phyloP scores from a whole-genome alignment of 2,329 filamentous ascomycete species.

The Exophiala viscosa region DNA sequence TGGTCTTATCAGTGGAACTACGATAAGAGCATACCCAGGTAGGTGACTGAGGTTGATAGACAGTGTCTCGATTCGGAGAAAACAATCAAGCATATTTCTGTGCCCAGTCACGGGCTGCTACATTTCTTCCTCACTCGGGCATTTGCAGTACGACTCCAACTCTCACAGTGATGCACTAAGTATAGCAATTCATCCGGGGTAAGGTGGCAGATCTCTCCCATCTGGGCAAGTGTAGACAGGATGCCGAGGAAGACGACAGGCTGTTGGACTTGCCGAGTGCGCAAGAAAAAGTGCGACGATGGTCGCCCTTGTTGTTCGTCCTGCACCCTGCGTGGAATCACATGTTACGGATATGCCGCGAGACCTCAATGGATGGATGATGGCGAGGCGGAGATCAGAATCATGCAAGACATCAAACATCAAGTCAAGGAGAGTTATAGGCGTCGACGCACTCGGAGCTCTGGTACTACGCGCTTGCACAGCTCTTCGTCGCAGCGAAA shows the following conservation, averaged over 20 bases:
- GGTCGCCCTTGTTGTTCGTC: slow-evolving; percentile 1
- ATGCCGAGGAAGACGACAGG: slow-evolving; percentile 6
- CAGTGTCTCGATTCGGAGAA: background rate
- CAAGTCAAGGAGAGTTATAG: slow-evolving; percentile 5
- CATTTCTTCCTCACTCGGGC: background rate
- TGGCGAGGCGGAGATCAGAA: background rate
- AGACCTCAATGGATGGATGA: slow-evolving; percentile 4
- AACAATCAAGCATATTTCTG: background rate
- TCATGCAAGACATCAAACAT: background rate
- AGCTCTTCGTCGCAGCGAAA: background rate
- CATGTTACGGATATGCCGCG: slow-evolving; percentile 3
- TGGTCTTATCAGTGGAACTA: background rate
- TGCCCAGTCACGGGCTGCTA: background rate
- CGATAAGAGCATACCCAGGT: background rate
- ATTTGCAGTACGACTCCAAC: background rate
- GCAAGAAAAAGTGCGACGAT: slow-evolving; percentile 8
- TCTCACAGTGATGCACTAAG: background rate
- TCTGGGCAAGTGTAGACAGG: background rate
- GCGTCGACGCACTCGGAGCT: background rate
- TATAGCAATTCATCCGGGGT: background rate
- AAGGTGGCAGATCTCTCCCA: background rate
- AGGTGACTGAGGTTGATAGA: background rate
- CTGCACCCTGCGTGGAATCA: slow-evolving; percentile 1
- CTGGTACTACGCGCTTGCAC: background rate
- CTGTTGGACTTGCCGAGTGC: slow-evolving; percentile 4